These are phyloP conservation scores for Epichloe bromicola DNA, from an alignment of 2,329 filamentous ascomycete species.

Conservation along the genomic window DNA sequence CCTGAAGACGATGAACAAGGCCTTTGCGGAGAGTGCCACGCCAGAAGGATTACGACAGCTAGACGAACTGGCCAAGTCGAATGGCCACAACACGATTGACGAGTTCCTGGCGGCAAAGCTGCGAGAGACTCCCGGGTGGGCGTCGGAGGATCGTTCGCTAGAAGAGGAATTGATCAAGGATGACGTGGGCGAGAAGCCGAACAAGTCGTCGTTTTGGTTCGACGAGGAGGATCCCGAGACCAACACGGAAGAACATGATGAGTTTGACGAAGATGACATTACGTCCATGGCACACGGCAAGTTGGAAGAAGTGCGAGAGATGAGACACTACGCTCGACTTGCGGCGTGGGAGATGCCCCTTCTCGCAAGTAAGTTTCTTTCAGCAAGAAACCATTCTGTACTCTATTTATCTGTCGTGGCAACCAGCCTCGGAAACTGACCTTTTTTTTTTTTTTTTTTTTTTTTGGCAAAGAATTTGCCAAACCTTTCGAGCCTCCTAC, in stretches of 20 bases:
- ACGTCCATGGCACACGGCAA: conserved; percentile 72
- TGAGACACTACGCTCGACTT: conserved; percentile 76
- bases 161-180: conserved; percentile 19
- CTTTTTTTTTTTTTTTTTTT: background rate
- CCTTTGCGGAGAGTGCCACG: conserved; percentile 17
- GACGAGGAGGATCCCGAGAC: conserved; percentile 35
- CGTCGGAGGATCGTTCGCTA: conserved; percentile 18
- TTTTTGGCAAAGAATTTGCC: conserved; percentile 56
- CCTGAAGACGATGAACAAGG: conserved; percentile 18
- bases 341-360: conserved; percentile 94
- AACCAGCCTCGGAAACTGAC: background rate
- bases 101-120: conserved; percentile 17
- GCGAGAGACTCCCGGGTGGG: conserved; percentile 17
- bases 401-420: background rate
- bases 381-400: background rate
- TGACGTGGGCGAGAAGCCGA: conserved; percentile 20
- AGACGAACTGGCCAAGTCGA: conserved; percentile 22
- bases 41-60: conserved; percentile 20
- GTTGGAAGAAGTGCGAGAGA: conserved; percentile 75
- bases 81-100: conserved; percentile 21
- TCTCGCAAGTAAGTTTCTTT: conserved; percentile 57
- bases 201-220: conserved; percentile 33
- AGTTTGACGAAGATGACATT: conserved; percentile 73
- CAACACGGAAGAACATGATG: conserved; percentile 40
- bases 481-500: conserved; percentile 70